Conservation (phyloP, 2,329 filamentous ascomycete genomes). For the Xylariaceae sp. region DNA sequence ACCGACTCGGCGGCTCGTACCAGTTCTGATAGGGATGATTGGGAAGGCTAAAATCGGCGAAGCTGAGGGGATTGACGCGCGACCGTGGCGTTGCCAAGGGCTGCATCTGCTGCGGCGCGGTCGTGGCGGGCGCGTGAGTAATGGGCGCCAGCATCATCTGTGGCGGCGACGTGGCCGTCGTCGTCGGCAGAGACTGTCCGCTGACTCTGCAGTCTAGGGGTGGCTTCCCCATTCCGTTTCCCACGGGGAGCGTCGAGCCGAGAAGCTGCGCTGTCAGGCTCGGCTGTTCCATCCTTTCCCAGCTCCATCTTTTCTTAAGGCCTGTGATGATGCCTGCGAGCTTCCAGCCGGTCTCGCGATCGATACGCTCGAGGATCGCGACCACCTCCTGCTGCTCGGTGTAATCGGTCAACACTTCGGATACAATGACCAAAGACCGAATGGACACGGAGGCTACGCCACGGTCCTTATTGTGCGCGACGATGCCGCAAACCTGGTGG, state of each 20-base stretch:
- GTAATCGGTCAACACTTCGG: slow-evolving; percentile 70
- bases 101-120: slow-evolving; percentile 37
- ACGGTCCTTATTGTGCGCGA: slow-evolving; percentile 80
- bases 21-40: slow-evolving; percentile 83
- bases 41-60: slow-evolving; percentile 77
- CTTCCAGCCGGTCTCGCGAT: slow-evolving; percentile 78
- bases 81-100: slow-evolving; percentile 41
- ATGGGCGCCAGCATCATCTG: slow-evolving; percentile 37
- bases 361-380: slow-evolving; percentile 75
- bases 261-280: slow-evolving; percentile 36
- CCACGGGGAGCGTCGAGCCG: slow-evolving; percentile 14
- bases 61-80: slow-evolving; percentile 71
- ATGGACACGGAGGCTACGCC: slow-evolving; percentile 81
- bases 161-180: slow-evolving; percentile 28
- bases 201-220: slow-evolving; percentile 24
- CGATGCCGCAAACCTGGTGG: slow-evolving; percentile 86
- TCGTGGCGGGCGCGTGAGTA: slow-evolving; percentile 27
- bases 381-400: slow-evolving; percentile 83
- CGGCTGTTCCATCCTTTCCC: slow-evolving; percentile 54
- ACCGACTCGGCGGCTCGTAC: slow-evolving; percentile 73
- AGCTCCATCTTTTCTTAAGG: slow-evolving; percentile 79
- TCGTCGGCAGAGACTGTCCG: slow-evolving; percentile 23
- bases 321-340: slow-evolving; percentile 74
- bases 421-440: slow-evolving; percentile 78
- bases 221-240: slow-evolving; percentile 18